Evolutionary conservation across 1,284 basidiomycete species (phyloP), one percentile per base, ranked within the genome.

Genomic region (Marasmius sp.): DNA sequence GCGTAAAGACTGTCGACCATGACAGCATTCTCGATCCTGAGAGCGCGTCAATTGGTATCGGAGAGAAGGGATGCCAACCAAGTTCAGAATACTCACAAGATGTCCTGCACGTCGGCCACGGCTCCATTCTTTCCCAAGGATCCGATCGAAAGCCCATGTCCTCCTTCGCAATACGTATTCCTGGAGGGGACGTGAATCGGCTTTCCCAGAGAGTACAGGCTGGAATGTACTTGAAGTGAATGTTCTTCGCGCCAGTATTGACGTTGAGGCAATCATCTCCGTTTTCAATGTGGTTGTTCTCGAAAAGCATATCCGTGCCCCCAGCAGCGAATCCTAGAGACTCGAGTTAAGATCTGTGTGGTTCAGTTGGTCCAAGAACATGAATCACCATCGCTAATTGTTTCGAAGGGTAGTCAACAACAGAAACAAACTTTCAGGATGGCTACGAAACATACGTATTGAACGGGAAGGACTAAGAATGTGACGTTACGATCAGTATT

Each of bases 241-340:
- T 83, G 64, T 86, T 83, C 64, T 79, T 81, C 1, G 84, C 81
- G 7, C 85, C 85, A 66, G 73, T 84, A 1, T 81, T 80, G 45
- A 88, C 83, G 0, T 85, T 84, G 36, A 87, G 65, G 53, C 85
- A 88, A 68, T 88, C 86, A 63, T 88, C 86, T 0, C 85, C 85
- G 60, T 87, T 88, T 53, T 79, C 74, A 52, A 88, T 74, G 61
- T 80, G 69, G 62, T 87, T 88, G 65, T 82, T 75, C 67, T 87
- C 84, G 65, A 87, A 85, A 0, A 86, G 69, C 61, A 87, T 67
- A 66, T 87, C 79, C 0, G 77, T 80, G 5, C 86, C 85, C 34
- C 81, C 81, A 3, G 84, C 84, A 45, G 79, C 82, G 68, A 87
- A 87, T 0, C 85, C 85, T 81, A 56, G 27, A 27, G 27, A 55